These are phyloP conservation scores for Ascochyta pisi DNA, from an alignment of 2,329 filamentous ascomycete species.

Conservation along the genomic window DNA sequence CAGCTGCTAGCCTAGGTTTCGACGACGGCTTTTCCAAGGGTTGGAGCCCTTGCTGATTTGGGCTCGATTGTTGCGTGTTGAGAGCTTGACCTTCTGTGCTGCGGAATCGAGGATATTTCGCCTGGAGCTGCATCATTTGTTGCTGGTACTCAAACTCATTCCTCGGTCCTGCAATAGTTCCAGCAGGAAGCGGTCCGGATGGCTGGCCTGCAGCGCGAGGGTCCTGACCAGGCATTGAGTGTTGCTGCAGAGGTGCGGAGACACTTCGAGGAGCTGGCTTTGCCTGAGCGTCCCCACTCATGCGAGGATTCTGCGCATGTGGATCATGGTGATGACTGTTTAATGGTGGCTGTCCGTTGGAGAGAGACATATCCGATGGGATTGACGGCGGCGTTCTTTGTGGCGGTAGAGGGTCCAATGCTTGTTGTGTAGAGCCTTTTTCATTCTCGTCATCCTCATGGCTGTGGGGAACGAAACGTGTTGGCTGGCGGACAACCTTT, in stretches of 20 bases:
- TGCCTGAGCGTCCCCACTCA: constrained; percentile 14
- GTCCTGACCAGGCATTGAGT: constrained; percentile 19
- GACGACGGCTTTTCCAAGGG: constrained; percentile 34
- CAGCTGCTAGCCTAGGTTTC: constrained; percentile 39
- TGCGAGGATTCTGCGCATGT: constrained; percentile 18
- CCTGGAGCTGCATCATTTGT: constrained; percentile 40
- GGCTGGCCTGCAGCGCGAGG: constrained; percentile 23
- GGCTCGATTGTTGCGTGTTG: constrained; percentile 44
- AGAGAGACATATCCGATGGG: not conserved
- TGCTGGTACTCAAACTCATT: constrained; percentile 43
- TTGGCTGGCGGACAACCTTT: constrained; percentile 13
- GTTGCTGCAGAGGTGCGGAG: constrained; percentile 16
- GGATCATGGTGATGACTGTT: not conserved
- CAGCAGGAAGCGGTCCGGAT: constrained; percentile 9
- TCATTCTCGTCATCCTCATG: not conserved
- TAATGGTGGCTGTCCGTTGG: not conserved
- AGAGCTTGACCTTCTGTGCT: constrained; percentile 51
- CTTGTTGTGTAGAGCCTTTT: not conserved
- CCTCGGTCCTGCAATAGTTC: constrained; percentile 22
- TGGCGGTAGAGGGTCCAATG: not conserved
- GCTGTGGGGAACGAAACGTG: constrained; percentile 7
- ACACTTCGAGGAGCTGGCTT: constrained; percentile 20
- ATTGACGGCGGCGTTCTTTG: not conserved
- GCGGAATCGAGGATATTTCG: constrained; percentile 51
- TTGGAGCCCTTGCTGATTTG: constrained; percentile 28